Evolutionary conservation across 179 eudicot genomes (phyloP).

Genomic region (Amaranthus tricolor): DNA sequence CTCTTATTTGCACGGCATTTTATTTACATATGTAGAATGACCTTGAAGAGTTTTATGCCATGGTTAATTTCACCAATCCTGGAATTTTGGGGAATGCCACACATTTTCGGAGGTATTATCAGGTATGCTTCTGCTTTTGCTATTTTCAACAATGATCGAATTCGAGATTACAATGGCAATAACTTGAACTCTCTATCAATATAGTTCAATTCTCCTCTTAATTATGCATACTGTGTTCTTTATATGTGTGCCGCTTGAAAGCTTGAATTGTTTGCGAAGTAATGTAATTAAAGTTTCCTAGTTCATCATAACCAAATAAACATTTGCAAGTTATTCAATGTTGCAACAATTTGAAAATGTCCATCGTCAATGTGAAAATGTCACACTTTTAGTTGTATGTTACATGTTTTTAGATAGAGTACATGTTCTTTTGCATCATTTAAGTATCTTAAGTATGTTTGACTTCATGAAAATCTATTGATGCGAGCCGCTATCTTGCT

Average conservation of each 20-base stretch:
- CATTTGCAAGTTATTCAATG: not conserved
- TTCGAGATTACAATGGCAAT: not conserved
- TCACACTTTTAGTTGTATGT: not conserved
- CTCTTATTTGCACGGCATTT: not conserved
- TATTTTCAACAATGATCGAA: conserved; percentile 9
- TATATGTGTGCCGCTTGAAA: conserved; percentile 6
- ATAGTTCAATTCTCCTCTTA: not conserved
- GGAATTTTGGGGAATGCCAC: conserved; percentile 91
- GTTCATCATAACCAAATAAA: not conserved
- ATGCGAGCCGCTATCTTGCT: not conserved
- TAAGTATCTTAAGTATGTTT: not conserved
- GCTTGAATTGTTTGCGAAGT: conserved; percentile 5
- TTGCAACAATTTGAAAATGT: not conserved
- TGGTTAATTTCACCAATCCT: conserved; percentile 98
- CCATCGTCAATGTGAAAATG: not conserved
- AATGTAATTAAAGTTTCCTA: not conserved
- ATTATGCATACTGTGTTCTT: conserved; percentile 6
- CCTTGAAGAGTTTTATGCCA: conserved; percentile 92
- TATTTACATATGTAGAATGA: conserved; percentile 62
- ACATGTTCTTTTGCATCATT: not conserved
- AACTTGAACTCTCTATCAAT: not conserved
- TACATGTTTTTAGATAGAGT: not conserved
- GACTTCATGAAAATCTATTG: not conserved
- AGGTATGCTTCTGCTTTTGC: conserved; percentile 50
- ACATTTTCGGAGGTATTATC: conserved; percentile 86